phyloP scores from a whole-genome alignment of 768 basidiomycete genomes.

The Serendipita sp. region DNA sequence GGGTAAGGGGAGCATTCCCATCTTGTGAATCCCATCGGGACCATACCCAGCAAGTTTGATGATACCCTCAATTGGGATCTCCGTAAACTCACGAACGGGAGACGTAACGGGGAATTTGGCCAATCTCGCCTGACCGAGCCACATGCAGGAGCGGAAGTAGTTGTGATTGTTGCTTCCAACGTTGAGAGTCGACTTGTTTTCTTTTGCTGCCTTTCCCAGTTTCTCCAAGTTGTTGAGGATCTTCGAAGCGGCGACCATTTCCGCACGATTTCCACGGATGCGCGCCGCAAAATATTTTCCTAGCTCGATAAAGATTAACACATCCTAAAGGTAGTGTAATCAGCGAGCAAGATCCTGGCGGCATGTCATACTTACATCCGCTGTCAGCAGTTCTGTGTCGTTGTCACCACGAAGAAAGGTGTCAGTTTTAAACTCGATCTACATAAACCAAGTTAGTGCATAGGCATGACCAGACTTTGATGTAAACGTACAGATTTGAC shows the following conservation, averaged over 20 bases:
- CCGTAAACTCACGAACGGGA: not conserved
- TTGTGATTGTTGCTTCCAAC: not conserved
- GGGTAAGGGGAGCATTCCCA: not conserved
- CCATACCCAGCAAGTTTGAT: conserved; percentile 2
- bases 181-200: not conserved
- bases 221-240: not conserved
- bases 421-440: not conserved
- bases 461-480: not conserved
- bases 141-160: not conserved
- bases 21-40: not conserved
- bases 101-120: not conserved
- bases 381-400: not conserved
- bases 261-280: not conserved
- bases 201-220: not conserved
- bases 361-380: not conserved
- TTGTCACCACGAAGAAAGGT: not conserved
- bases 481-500: not conserved
- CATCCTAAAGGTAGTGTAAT: not conserved
- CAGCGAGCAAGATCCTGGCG: not conserved
- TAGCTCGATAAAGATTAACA: not conserved
- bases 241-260: not conserved
- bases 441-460: not conserved
- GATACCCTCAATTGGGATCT: conserved; percentile 1
- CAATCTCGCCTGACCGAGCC: not conserved
- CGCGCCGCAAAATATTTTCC: not conserved